Evolutionary conservation across 768 basidiomycete genomes (phyloP).

Genomic region (Leccinellum albellum): DNA sequence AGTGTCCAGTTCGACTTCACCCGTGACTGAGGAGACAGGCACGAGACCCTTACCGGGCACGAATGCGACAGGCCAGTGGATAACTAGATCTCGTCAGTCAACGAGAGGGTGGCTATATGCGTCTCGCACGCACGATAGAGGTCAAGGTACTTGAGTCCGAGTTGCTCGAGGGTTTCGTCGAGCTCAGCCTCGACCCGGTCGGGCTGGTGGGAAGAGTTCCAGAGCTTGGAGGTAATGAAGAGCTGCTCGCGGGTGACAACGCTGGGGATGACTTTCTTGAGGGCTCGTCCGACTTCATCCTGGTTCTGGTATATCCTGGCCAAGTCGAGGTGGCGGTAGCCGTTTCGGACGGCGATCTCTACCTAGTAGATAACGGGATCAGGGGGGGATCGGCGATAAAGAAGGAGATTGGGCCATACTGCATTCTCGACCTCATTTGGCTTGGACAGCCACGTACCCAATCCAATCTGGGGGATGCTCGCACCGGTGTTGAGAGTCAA

Average conservation of each 20-base stretch:
- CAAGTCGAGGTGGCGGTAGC: conserved; percentile 83
- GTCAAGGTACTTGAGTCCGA: conserved; percentile 76
- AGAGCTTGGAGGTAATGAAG: conserved; percentile 79
- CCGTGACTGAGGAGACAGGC: conserved; percentile 44
- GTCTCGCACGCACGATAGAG: conserved; percentile 56
- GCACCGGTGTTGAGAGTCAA: conserved; percentile 46
- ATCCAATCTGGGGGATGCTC: conserved; percentile 69
- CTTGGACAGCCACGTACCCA: conserved; percentile 79
- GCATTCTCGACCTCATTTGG: conserved; percentile 73
- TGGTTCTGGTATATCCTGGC: conserved; percentile 81
- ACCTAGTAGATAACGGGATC: conserved; percentile 48
- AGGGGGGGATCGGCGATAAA: background rate
- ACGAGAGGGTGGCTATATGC: conserved; percentile 1
- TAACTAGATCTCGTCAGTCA: conserved; percentile 38
- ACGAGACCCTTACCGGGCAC: conserved; percentile 49
- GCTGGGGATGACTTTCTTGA: conserved; percentile 72
- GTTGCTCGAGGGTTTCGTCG: conserved; percentile 68
- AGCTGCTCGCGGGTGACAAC: conserved; percentile 79
- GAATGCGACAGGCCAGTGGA: conserved; percentile 82
- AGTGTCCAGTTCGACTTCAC: conserved; percentile 53
- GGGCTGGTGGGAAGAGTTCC: conserved; percentile 73
- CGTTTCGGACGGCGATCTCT: conserved; percentile 66
- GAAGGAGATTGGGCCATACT: conserved; percentile 35
- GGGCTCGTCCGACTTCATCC: conserved; percentile 66
- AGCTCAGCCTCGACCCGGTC: conserved; percentile 68